These are phyloP conservation scores for Massariosphaeria phaeospora DNA, from an alignment of 495 filamentous ascomycete species.

Conservation along the genomic window DNA sequence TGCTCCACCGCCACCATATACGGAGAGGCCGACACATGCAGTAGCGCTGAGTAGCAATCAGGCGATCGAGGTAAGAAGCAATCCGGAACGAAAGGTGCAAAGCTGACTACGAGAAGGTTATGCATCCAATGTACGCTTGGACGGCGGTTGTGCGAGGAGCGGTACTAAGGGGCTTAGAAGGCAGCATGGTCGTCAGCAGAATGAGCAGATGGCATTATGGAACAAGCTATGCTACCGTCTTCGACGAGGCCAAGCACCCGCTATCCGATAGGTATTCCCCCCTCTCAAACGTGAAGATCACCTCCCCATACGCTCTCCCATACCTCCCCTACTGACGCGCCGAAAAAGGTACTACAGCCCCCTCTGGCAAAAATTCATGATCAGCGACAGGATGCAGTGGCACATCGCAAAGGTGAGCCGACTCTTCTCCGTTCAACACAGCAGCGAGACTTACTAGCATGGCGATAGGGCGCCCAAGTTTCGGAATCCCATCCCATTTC, in stretches of 20 bases:
- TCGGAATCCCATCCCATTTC: slow-evolving; percentile 62
- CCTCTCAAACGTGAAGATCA: too few relatives aligned
- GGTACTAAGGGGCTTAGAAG: slow-evolving; percentile 64
- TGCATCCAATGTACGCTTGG: slow-evolving; percentile 69
- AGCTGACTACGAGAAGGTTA: too few relatives aligned
- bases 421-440: background rate
- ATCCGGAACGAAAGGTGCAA: too few relatives aligned
- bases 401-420: slow-evolving; percentile 62
- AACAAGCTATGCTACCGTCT: slow-evolving; percentile 71
- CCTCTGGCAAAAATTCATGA: slow-evolving; percentile 76
- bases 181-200: slow-evolving; percentile 62
- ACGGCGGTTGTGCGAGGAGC: slow-evolving; percentile 68
- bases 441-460: background rate
- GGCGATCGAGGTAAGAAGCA: slow-evolving; percentile 44
- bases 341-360: slow-evolving; percentile 79
- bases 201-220: slow-evolving; percentile 69
- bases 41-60: slow-evolving; percentile 38
- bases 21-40: slow-evolving; percentile 57
- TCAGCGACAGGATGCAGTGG: slow-evolving; percentile 74
- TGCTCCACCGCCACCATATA: slow-evolving; percentile 61
- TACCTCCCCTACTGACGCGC: too few relatives aligned
- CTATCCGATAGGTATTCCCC: slow-evolving; percentile 59
- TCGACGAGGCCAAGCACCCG: slow-evolving; percentile 63
- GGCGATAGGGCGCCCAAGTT: slow-evolving; percentile 63
- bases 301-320: too few relatives aligned